phyloP scores from a whole-genome alignment of 2,329 filamentous ascomycete genomes.

The Tolypocladium ovalisporum region DNA sequence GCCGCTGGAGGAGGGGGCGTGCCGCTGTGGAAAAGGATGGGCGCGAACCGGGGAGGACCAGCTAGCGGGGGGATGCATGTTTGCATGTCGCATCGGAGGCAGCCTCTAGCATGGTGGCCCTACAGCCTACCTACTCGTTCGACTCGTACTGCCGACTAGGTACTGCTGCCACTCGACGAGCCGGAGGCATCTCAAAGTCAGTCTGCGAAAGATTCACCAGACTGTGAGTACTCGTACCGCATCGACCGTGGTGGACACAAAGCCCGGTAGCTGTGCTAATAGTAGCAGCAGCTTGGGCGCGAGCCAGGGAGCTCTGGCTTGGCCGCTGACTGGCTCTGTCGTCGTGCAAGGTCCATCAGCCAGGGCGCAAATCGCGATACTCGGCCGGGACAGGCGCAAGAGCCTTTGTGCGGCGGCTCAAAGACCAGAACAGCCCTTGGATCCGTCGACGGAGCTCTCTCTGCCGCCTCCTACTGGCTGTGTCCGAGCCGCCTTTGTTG shows the following conservation, averaged over 20 bases:
- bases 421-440: background rate
- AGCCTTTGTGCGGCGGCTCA: background rate
- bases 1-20: slow-evolving; percentile 1
- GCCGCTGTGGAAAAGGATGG: background rate
- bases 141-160: background rate
- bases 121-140: background rate
- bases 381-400: background rate
- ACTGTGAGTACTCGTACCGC: background rate
- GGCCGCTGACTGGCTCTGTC: background rate
- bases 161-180: background rate
- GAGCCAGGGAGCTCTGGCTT: no score
- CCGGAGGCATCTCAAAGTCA: background rate
- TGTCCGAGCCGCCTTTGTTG: background rate
- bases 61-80: background rate
- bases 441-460: background rate
- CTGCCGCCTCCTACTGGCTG: background rate
- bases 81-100: background rate
- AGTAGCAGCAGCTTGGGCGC: background rate
- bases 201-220: background rate
- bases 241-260: background rate
- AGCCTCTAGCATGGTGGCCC: background rate
- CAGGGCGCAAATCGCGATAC: background rate
- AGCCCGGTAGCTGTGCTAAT: background rate
- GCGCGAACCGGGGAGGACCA: background rate
- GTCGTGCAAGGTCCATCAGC: background rate